These are phyloP conservation scores for Phytophthora niederhauseri DNA, from an alignment of 352 stramenopile genomes.

Conservation along the genomic window DNA sequence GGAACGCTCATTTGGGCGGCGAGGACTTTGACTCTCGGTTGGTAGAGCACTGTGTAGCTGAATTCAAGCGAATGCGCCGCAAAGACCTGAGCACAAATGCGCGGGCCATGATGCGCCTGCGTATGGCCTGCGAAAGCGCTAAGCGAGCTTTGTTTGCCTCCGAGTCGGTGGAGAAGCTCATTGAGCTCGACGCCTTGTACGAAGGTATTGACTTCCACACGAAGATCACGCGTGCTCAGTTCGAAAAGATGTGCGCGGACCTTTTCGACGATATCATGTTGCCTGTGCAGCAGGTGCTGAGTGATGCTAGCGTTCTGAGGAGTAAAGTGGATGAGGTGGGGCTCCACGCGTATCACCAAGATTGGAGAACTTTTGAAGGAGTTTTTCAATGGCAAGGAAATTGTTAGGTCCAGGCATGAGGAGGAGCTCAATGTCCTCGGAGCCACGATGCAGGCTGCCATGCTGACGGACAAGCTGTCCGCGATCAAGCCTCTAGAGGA, in stretches of 20 bases:
- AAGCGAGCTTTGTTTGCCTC: slow-evolving; percentile 1
- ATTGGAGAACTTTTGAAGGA: neutral
- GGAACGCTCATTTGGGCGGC: neutral
- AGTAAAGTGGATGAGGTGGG: slow-evolving; percentile 3
- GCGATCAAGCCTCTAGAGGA: neutral
- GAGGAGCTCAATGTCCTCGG: neutral
- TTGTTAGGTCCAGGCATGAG: neutral
- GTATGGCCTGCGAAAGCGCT: neutral
- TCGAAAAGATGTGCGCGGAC: slow-evolving; percentile 2
- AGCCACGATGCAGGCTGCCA: neutral
- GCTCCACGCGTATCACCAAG: slow-evolving; percentile 2
- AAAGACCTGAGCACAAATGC: neutral
- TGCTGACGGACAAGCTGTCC: neutral
- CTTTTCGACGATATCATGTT: neutral
- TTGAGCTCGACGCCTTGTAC: slow-evolving; percentile 8
- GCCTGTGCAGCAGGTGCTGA: slow-evolving; percentile 8
- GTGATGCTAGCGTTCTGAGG: neutral
- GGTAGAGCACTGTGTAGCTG: slow-evolving; percentile 5
- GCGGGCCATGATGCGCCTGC: slow-evolving; percentile 3
- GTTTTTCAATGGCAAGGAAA: slow-evolving; percentile 1
- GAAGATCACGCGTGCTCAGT: neutral
- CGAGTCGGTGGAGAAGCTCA: neutral
- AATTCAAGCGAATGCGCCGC: neutral
- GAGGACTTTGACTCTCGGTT: slow-evolving; percentile 10
- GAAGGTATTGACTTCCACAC: neutral